phyloP scores from a whole-genome alignment of 2,329 filamentous ascomycete species.

The Alternaria burnsii region DNA sequence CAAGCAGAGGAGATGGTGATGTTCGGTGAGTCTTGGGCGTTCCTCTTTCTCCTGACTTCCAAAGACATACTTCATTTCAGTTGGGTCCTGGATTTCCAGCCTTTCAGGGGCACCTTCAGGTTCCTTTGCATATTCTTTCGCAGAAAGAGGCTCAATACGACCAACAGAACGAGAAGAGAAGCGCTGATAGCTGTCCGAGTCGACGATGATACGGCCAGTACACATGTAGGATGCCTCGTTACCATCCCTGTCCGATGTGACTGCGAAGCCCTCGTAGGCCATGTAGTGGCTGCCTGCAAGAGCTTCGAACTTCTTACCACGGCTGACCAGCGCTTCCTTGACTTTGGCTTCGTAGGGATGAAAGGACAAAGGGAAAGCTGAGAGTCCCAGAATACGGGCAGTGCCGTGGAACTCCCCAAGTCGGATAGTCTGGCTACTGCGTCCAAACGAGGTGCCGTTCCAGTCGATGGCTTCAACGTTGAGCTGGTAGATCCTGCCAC shows the following conservation, averaged over 20 bases:
- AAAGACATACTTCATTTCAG: slow-evolving; percentile 24
- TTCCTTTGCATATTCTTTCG: slow-evolving; percentile 24
- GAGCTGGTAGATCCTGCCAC: slow-evolving; percentile 34
- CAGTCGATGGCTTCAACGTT: slow-evolving; percentile 41
- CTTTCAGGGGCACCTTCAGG: neutral
- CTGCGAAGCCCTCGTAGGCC: slow-evolving; percentile 75
- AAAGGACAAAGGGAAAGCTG: slow-evolving; percentile 79
- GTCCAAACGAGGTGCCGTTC: slow-evolving; percentile 45
- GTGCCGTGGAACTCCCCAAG: slow-evolving; percentile 72
- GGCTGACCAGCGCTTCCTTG: slow-evolving; percentile 72
- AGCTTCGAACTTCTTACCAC: slow-evolving; percentile 81
- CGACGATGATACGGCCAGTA: slow-evolving; percentile 85
- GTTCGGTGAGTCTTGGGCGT: slow-evolving; percentile 71
- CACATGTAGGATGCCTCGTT: slow-evolving; percentile 62
- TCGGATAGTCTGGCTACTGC: slow-evolving; percentile 26
- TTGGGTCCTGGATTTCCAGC: slow-evolving; percentile 16
- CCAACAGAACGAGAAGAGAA: slow-evolving; percentile 55
- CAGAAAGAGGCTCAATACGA: slow-evolving; percentile 25
- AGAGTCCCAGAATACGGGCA: slow-evolving; percentile 78
- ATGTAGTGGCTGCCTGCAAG: slow-evolving; percentile 80
- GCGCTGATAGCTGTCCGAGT: slow-evolving; percentile 63
- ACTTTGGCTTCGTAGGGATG: slow-evolving; percentile 74
- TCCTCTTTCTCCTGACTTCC: slow-evolving; percentile 42
- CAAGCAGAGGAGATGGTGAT: slow-evolving; percentile 81
- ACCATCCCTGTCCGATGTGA: slow-evolving; percentile 42